Conservation (phyloP, 306 rosid genomes). For the Vigna trinervia region DNA sequence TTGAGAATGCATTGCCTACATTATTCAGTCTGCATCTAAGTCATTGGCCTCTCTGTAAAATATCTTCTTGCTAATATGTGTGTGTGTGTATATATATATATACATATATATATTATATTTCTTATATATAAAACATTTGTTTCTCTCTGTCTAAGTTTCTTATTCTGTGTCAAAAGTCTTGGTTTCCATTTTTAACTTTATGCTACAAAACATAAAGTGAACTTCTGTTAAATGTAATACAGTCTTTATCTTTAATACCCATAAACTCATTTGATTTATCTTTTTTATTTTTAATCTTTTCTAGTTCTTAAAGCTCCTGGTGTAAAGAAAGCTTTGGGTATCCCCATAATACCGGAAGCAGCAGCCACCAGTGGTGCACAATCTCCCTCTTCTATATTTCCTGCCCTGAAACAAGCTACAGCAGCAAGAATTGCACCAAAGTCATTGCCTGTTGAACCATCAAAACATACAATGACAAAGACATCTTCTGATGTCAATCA, state of each 20-base stretch:
- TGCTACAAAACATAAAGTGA: not conserved
- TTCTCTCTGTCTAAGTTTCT: not conserved
- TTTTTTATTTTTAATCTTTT: constrained; percentile 37
- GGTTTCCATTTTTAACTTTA: constrained; percentile 14
- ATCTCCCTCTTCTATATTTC: constrained; percentile 58
- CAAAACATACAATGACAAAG: constrained; percentile 52
- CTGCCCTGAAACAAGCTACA: constrained; percentile 53
- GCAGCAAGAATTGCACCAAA: constrained; percentile 39
- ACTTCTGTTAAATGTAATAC: constrained; percentile 8
- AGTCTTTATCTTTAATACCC: not conserved
- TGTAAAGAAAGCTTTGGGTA: constrained; percentile 64
- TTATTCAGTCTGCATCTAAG: not conserved
- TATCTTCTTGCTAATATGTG: not conserved
- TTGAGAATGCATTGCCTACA: not conserved
- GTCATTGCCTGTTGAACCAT: constrained; percentile 48
- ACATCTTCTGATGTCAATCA: constrained; percentile 67
- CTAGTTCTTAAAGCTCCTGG: constrained; percentile 66
- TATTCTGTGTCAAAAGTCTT: not conserved
- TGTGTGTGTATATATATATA: too few species aligned
- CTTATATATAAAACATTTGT: not conserved
- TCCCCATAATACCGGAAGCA: constrained; percentile 57
- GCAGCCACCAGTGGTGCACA: constrained; percentile 50
- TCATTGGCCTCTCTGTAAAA: not conserved
- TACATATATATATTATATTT: too few species aligned
- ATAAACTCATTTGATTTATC: too few species aligned